Evolutionary conservation across 345 rosid species (phyloP), one percentile per base, ranked within the genome.

Genomic region (Fremontodendron californicum): DNA sequence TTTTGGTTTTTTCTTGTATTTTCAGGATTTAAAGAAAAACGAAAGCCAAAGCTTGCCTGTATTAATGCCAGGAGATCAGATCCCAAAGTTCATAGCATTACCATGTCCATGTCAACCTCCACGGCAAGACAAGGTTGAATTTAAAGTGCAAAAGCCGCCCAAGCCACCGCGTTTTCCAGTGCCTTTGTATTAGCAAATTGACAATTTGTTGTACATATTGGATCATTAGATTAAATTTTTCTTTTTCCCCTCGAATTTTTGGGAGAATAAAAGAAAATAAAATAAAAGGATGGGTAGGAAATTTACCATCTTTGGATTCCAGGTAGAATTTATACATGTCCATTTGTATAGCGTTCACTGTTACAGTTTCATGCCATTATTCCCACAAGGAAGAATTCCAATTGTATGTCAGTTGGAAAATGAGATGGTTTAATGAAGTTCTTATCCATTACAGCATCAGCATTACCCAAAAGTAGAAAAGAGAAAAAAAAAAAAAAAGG

Each of bases 51-150:
- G 97, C 79, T 78, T 94, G 81, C 88, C 98, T 52, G 98, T 94
- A 0, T 23, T 94, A 76, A 94, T 94, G 98, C 97, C 98, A 0
- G 98, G 98, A 68, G 98, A 94, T 72, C 75, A 78, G 57, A 82
- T 90, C n/a, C 91, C 98, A 0, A 94, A 90, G 79, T 94, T 94
- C 62, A 90, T 94, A 81, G 98, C 98, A 82, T 84, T 94, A 81
- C 98, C 98, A 49, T 90, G 97, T 79, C 97, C 98, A 0, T 87
- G 96, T 78, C 81, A 87, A 86, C 94, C 97, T 12, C 86, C 82
- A 48, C 83, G 87, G 4, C 75, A 84, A 55, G 93, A 88, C 60
- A 84, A 82, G 65, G 77, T 83, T 15, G 82, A 78, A 13, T 84
- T 86, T 3, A 52, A 78, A 72, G 88, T 79, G 64, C 80, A 86